Evolutionary conservation across 306 rosid genomes (phyloP).

Genomic region (Calophaca sinica): DNA sequence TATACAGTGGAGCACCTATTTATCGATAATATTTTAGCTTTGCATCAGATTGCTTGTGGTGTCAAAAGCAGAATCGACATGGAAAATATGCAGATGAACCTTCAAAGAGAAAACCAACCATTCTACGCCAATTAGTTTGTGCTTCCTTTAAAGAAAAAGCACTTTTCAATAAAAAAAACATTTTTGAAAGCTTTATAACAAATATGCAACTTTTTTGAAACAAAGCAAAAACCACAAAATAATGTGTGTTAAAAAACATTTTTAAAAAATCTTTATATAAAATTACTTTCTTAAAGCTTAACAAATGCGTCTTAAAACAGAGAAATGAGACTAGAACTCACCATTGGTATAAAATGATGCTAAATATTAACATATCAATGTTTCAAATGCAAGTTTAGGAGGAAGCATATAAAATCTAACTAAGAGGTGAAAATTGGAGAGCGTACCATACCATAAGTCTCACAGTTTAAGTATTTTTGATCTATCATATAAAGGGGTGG

Average conservation of each 20-base stretch:
- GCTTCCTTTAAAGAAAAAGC: not conserved
- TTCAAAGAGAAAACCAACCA: conserved; percentile 21
- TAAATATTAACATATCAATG: not conserved
- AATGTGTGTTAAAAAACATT: too few relatives aligned
- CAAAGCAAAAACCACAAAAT: too few relatives aligned
- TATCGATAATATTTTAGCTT: conserved; percentile 11
- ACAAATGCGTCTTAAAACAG: conserved; percentile 1
- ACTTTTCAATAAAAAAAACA: too few relatives aligned
- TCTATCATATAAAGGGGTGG: too few relatives aligned
- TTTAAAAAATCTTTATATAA: not conserved
- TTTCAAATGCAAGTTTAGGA: too few relatives aligned
- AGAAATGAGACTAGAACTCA: not conserved
- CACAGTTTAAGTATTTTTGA: too few relatives aligned
- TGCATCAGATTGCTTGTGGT: not conserved
- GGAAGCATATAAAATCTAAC: too few relatives aligned
- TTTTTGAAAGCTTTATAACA: too few relatives aligned
- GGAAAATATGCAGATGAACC: not conserved
- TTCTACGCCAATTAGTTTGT: not conserved
- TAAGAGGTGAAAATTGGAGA: too few relatives aligned
- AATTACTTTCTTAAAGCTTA: not conserved
- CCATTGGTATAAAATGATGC: too few relatives aligned
- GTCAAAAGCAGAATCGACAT: conserved; percentile 10
- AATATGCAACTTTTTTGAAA: too few relatives aligned
- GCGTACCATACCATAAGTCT: too few relatives aligned
- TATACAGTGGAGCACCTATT: not conserved